These are phyloP conservation scores for Colletotrichum echinochloae DNA, from an alignment of 2,329 filamentous ascomycete species.

Conservation along the genomic window DNA sequence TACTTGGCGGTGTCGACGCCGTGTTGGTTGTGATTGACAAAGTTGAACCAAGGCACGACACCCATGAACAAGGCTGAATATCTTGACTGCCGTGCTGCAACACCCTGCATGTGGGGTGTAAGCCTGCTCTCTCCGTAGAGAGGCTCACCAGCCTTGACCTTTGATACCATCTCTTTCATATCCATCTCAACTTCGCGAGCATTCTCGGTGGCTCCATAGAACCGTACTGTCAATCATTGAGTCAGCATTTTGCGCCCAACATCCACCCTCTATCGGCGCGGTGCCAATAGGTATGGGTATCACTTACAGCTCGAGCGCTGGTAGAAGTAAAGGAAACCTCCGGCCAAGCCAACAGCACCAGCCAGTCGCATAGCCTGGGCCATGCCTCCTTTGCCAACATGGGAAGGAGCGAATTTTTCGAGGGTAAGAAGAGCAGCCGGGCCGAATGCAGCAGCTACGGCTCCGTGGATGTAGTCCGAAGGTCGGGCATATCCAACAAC, in stretches of 20 bases:
- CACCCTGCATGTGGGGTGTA: conserved; percentile 91
- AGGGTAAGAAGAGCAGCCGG: conserved; percentile 81
- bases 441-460: conserved; percentile 75
- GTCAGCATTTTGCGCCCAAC: conserved; percentile 9
- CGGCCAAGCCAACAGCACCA: conserved; percentile 77
- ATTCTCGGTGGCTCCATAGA: conserved; percentile 96
- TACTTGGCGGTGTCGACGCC: conserved; percentile 99
- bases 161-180: conserved; percentile 97
- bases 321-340: conserved; percentile 88
- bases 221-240: conserved; percentile 73
- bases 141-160: conserved; percentile 91
- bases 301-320: conserved; percentile 83
- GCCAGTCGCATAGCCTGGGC: conserved; percentile 84
- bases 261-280: background rate
- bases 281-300: background rate
- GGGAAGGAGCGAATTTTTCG: conserved; percentile 87
- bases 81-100: conserved; percentile 90
- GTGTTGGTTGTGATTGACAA: conserved; percentile 96
- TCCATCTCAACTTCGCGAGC: conserved; percentile 92
- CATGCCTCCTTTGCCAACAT: conserved; percentile 86
- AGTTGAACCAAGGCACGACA: conserved; percentile 95
- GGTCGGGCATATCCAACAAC: conserved; percentile 88
- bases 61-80: conserved; percentile 88
- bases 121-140: conserved; percentile 86
- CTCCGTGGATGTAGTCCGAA: conserved; percentile 83